Conservation (phyloP, 371 early-diverging fungal species). For the Vairimorpha apis region DNA sequence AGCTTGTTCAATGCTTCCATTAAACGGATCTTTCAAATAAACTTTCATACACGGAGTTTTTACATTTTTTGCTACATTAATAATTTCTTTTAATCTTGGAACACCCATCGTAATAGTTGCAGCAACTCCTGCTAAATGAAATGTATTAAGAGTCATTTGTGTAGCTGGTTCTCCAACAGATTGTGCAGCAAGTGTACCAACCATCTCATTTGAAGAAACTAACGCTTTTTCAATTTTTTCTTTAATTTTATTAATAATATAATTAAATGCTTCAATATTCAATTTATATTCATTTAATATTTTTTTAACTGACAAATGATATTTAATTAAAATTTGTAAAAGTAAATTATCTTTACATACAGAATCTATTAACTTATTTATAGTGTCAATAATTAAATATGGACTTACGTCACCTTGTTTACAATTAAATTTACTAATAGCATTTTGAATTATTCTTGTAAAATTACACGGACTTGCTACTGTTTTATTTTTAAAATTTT, state of each 20-base stretch:
- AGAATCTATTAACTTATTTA: constrained; percentile 14
- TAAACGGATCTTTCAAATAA: constrained; percentile 70
- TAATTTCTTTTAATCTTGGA: constrained; percentile 97
- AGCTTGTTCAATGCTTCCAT: constrained; percentile 71
- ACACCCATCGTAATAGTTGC: constrained; percentile 96
- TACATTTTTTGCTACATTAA: constrained; percentile 91
- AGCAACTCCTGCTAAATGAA: constrained; percentile 97
- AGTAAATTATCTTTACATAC: constrained; percentile 10
- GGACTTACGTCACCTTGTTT: constrained; percentile 32
- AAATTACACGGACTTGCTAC: constrained; percentile 40
- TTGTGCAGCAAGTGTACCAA: constrained; percentile 95
- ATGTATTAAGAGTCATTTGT: constrained; percentile 99
- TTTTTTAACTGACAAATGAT: constrained; percentile 34
- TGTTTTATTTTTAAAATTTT: not conserved
- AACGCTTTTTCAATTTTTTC: constrained; percentile 76
- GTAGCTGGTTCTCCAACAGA: constrained; percentile 99
- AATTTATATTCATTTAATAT: constrained; percentile 36
- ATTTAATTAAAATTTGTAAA: constrained; percentile 34
- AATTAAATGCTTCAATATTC: constrained; percentile 74
- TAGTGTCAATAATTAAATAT: constrained; percentile 23
- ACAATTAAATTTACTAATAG: constrained; percentile 11
- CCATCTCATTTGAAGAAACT: constrained; percentile 96
- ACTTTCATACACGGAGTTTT: constrained; percentile 87
- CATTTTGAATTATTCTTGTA: constrained; percentile 23
- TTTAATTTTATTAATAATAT: constrained; percentile 83